These are phyloP conservation scores for Saitozyma sp. DNA, from an alignment of 768 basidiomycete genomes.

Conservation along the genomic window DNA sequence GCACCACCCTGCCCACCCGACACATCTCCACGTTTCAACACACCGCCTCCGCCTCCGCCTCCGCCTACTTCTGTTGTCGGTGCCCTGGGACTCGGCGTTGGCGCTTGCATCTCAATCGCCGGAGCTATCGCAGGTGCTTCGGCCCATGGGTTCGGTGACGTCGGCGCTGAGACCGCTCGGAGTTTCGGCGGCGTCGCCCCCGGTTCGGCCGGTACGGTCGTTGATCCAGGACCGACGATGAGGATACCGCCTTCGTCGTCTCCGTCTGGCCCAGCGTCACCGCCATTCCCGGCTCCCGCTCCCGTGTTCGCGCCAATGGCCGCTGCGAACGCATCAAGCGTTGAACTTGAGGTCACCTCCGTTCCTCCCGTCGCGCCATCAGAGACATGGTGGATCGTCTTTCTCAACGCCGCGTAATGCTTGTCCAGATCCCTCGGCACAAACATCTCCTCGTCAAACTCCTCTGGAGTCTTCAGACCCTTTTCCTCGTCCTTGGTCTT, in stretches of 20 bases:
- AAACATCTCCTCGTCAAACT: conserved; percentile 11
- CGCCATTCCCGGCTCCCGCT: background rate
- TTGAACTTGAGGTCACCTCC: background rate
- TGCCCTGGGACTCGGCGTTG: no score
- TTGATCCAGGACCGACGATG: background rate
- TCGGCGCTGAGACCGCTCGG: conserved; percentile 6
- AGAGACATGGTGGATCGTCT: conserved; percentile 43
- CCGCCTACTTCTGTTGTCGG: background rate
- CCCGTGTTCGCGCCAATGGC: background rate
- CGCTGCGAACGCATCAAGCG: background rate
- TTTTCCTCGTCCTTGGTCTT: conserved; percentile 7
- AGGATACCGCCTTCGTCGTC: background rate
- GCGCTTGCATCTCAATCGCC: no score
- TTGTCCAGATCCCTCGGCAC: conserved; percentile 43
- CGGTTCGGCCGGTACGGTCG: background rate
- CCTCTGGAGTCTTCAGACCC: background rate
- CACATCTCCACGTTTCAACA: background rate
- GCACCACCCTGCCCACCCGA: background rate
- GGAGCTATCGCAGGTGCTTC: background rate
- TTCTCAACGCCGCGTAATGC: conserved; percentile 44
- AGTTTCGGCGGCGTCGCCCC: background rate
- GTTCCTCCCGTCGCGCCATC: conserved; percentile 1
- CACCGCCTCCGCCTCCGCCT: background rate
- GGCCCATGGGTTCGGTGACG: conserved; percentile 9
- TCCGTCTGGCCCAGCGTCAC: background rate